Evolutionary conservation across 164 flowering plant species (phyloP).

Genomic region (Nymphaea thermarum): DNA sequence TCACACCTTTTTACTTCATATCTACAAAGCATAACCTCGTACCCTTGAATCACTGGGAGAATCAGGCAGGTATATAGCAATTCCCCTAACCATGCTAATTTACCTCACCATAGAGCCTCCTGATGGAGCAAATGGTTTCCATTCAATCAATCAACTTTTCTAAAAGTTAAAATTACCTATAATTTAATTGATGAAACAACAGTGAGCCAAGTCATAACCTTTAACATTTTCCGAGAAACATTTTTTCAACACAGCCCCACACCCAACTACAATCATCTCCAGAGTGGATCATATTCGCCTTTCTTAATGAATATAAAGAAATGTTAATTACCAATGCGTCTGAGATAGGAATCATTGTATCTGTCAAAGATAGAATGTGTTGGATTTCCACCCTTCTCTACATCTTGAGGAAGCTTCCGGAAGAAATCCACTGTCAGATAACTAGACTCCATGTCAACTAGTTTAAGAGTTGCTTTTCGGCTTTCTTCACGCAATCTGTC

Average conservation of each 20-base stretch:
- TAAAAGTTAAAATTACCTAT: too few species aligned
- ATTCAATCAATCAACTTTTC: too few species aligned
- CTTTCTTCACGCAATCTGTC: slow-evolving; percentile 86
- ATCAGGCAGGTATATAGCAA: too few species aligned
- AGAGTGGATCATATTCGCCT: too few species aligned
- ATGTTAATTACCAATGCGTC: slow-evolving; percentile 55
- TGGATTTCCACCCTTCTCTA: slow-evolving; percentile 95
- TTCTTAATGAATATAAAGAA: background rate
- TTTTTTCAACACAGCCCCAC: background rate
- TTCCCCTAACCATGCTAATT: too few species aligned
- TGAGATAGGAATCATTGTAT: slow-evolving; percentile 80
- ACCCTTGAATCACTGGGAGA: too few species aligned
- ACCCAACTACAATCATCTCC: background rate
- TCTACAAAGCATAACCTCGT: too few species aligned
- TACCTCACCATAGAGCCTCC: too few species aligned
- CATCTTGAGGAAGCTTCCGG: slow-evolving; percentile 94
- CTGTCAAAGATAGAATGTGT: slow-evolving; percentile 86
- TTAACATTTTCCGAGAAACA: background rate
- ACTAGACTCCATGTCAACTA: slow-evolving; percentile 87
- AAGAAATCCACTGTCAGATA: slow-evolving; percentile 94
- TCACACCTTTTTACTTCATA: too few species aligned
- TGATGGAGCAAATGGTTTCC: too few species aligned
- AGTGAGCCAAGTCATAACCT: too few species aligned
- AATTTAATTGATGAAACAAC: too few species aligned
- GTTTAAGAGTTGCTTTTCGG: slow-evolving; percentile 66